Evolutionary conservation across 2,329 filamentous ascomycete genomes (phyloP).

Genomic region (Epichloe elymi): DNA sequence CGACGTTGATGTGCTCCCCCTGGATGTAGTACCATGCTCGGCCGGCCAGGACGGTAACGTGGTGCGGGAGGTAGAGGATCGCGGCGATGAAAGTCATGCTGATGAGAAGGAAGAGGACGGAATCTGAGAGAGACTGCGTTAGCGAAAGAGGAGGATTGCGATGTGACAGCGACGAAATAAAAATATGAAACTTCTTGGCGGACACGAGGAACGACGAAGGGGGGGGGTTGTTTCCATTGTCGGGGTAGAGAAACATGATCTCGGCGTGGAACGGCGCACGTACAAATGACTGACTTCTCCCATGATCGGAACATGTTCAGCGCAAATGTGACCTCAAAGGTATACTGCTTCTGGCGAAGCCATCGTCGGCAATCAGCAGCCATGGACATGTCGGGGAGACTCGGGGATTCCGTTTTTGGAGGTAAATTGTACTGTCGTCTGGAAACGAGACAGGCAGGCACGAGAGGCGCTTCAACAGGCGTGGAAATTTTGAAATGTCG

Average conservation of each 20-base stretch:
- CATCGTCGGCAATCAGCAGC: conserved; percentile 51
- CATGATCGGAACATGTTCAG: conserved; percentile 95
- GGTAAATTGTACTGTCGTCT: neutral
- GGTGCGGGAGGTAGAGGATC: conserved; percentile 86
- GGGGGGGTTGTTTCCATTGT: too few relatives aligned
- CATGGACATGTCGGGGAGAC: conserved; percentile 3
- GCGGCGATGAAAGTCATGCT: conserved; percentile 76
- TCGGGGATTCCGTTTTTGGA: neutral
- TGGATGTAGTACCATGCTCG: conserved; percentile 92
- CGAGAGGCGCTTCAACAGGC: neutral
- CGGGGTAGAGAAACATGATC: too few relatives aligned
- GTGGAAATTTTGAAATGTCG: too few relatives aligned
- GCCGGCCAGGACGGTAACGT: conserved; percentile 68
- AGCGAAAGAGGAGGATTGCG: neutral
- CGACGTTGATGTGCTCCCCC: conserved; percentile 50
- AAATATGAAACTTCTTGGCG: too few relatives aligned
- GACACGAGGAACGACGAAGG: too few relatives aligned
- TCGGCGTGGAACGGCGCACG: conserved; percentile 26
- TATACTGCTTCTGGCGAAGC: conserved; percentile 91
- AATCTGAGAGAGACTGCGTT: conserved; percentile 46
- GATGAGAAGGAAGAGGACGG: conserved; percentile 79
- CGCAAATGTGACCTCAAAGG: conserved; percentile 93
- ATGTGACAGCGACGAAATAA: neutral
- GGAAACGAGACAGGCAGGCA: neutral
- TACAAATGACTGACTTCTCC: conserved; percentile 97